phyloP scores from a whole-genome alignment of 2,329 filamentous ascomycete species.

The Pseudogymnoascus verrucosus region DNA sequence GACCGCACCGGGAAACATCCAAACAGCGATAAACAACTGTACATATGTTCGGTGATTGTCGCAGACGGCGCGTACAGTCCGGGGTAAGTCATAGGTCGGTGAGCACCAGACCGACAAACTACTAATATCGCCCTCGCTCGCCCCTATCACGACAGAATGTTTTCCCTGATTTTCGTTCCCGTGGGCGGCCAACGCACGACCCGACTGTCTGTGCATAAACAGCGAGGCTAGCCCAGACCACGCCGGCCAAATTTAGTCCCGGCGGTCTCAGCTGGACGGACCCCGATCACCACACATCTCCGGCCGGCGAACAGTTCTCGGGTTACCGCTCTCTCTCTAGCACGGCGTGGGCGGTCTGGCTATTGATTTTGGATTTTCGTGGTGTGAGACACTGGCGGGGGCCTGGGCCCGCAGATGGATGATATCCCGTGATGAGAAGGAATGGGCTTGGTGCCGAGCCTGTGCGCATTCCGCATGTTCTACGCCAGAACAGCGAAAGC shows the following conservation, averaged over 20 bases:
- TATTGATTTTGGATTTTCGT: neutral
- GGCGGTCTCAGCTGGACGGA: neutral
- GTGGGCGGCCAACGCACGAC: neutral
- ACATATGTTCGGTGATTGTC: neutral
- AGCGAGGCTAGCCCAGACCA: neutral
- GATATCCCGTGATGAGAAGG: neutral
- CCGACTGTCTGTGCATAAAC: neutral
- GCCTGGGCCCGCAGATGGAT: neutral
- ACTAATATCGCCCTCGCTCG: neutral
- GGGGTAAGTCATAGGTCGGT: neutral
- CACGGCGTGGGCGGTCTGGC: neutral
- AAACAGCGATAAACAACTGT: neutral
- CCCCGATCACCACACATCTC: neutral
- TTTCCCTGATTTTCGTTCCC: neutral
- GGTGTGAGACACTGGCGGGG: neutral
- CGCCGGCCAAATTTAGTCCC: neutral
- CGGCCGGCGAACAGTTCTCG: neutral
- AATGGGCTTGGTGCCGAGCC: neutral
- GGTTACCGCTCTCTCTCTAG: neutral
- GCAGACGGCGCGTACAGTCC: neutral
- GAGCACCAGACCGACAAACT: neutral
- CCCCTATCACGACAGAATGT: neutral
- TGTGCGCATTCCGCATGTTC: no score
- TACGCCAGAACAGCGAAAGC: no score
- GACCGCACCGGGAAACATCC: neutral